Evolutionary conservation across 495 filamentous ascomycete species (phyloP).

Genomic region (Daldinia vernicosa): DNA sequence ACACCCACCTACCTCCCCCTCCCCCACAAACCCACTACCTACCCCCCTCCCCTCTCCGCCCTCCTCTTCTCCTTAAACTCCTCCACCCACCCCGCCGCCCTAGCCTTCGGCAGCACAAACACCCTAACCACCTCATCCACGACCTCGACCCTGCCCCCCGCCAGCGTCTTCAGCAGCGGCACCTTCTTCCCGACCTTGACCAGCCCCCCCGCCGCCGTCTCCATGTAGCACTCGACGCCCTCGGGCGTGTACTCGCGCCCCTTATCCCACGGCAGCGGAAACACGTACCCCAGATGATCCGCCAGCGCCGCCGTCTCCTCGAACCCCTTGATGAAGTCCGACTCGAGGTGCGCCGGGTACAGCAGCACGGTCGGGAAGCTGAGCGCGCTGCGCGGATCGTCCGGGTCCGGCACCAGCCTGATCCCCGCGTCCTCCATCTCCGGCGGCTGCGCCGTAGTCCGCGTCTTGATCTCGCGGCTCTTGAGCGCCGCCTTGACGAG

Average conservation of each 20-base stretch:
- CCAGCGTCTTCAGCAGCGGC: conserved; percentile 74
- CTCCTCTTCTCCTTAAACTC: conserved; percentile 81
- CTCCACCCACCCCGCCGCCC: conserved; percentile 75
- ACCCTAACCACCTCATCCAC: conserved; percentile 86
- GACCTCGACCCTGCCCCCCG: conserved; percentile 81
- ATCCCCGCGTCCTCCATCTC: conserved; percentile 83
- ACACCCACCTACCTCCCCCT: conserved; percentile 6
- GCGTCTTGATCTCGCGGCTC: conserved; percentile 73
- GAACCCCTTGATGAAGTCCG: conserved; percentile 89
- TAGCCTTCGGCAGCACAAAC: conserved; percentile 76
- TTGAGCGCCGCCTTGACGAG: conserved; percentile 76
- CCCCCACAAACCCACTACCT: conserved; percentile 5
- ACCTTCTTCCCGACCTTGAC: conserved; percentile 91
- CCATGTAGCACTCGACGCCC: conserved; percentile 87
- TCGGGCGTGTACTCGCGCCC: conserved; percentile 69
- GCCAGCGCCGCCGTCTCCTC: conserved; percentile 73
- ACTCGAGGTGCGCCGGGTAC: conserved; percentile 79
- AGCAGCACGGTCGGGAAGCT: conserved; percentile 82
- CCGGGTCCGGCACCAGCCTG: conserved; percentile 72
- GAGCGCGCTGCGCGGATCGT: conserved; percentile 73
- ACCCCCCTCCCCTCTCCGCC: conserved; percentile 44
- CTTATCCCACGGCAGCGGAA: conserved; percentile 84
- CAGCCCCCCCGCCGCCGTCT: conserved; percentile 80
- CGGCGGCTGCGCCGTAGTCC: conserved; percentile 74
- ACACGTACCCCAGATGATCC: conserved; percentile 81